phyloP scores from a whole-genome alignment of 2,329 filamentous ascomycete species.

The Aspergillus sp. region DNA sequence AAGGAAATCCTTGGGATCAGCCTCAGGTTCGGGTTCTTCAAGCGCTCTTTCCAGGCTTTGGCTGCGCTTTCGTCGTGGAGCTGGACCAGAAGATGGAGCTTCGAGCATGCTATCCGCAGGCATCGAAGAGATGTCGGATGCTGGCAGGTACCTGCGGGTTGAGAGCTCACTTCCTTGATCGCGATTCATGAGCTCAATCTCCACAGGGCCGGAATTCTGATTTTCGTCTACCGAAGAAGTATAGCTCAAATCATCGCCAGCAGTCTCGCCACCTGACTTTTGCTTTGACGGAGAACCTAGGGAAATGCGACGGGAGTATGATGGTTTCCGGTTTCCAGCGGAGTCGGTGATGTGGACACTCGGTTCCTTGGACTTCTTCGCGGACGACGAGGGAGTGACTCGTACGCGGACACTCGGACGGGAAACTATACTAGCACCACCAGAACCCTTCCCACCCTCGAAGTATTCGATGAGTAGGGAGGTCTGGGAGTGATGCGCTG shows the following conservation, averaged over 20 bases:
- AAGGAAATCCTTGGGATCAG: slow-evolving; percentile 47
- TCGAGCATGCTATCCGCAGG: slow-evolving; percentile 71
- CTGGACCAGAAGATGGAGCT: slow-evolving; percentile 48
- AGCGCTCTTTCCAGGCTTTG: slow-evolving; percentile 49
- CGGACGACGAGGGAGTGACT: slow-evolving; percentile 69
- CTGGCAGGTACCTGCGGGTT: slow-evolving; percentile 62
- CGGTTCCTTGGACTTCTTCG: slow-evolving; percentile 52
- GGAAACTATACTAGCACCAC: slow-evolving; percentile 51
- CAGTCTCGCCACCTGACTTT: slow-evolving; percentile 32
- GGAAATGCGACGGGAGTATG: slow-evolving; percentile 67
- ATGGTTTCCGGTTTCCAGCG: slow-evolving; percentile 70
- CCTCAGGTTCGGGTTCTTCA: slow-evolving; percentile 22
- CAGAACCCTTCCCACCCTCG: slow-evolving; percentile 68
- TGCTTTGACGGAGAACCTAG: slow-evolving; percentile 48
- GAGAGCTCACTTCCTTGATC: slow-evolving; percentile 67
- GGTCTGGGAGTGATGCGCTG: slow-evolving; percentile 70
- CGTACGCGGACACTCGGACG: slow-evolving; percentile 79
- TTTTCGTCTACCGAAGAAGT: slow-evolving; percentile 78
- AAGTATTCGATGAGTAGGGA: slow-evolving; percentile 95
- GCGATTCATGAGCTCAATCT: slow-evolving; percentile 78
- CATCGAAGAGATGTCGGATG: slow-evolving; percentile 86
- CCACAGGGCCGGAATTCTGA: slow-evolving; percentile 73
- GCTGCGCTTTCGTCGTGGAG: slow-evolving; percentile 50
- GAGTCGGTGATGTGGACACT: slow-evolving; percentile 84
- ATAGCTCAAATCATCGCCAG: slow-evolving; percentile 63